These are phyloP conservation scores for Monilinia fructicola DNA, from an alignment of 2,329 filamentous ascomycete genomes.

Conservation along the genomic window DNA sequence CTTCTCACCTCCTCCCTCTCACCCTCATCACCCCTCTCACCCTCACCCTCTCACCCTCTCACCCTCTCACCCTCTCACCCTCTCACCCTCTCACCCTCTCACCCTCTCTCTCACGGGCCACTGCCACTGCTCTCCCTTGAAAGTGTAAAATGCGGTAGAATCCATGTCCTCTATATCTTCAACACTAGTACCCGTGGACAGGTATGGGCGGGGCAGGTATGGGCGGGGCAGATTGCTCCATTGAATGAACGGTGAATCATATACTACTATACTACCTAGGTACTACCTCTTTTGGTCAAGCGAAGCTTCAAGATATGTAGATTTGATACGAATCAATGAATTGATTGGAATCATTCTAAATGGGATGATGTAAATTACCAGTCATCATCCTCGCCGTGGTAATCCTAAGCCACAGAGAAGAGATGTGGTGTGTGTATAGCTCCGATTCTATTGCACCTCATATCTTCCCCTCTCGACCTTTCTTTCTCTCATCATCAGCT, in stretches of 20 bases:
- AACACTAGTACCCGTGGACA: no score
- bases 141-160: not conserved
- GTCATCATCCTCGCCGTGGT: not conserved
- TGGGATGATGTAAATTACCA: not conserved
- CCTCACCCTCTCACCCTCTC: no score
- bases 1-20: no score
- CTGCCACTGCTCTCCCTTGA: no score
- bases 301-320: not conserved
- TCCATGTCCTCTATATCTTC: not conserved
- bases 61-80: no score
- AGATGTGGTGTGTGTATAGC: not conserved
- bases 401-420: not conserved
- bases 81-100: no score
- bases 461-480: not conserved
- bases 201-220: not conserved
- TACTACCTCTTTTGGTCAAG: no score
- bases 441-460: conserved; percentile 24
- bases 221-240: not conserved
- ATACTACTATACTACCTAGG: not conserved
- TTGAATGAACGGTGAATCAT: not conserved
- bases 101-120: no score
- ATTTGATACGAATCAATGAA: not conserved
- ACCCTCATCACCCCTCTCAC: no score
- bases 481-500: conserved; percentile 1
- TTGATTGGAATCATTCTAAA: not conserved